Evolutionary conservation across 352 stramenopile species (phyloP).

Genomic region (Phytophthora fragariae): DNA sequence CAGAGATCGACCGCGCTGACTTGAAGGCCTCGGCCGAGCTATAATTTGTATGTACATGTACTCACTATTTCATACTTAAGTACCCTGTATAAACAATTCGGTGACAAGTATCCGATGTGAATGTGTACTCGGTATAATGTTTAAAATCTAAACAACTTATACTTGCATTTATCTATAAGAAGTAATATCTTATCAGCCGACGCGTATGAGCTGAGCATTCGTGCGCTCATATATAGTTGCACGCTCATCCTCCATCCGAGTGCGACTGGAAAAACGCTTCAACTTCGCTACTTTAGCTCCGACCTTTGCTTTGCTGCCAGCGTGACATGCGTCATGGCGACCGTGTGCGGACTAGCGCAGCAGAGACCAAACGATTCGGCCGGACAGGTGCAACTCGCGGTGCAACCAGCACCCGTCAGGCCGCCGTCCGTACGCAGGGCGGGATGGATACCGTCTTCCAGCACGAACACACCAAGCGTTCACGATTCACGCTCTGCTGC

Average conservation of each 20-base stretch:
- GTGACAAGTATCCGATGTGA: too few species aligned
- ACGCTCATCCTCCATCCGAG: neutral
- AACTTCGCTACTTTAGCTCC: neutral
- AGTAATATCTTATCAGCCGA: too few species aligned
- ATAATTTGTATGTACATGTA: too few species aligned
- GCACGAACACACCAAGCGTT: neutral
- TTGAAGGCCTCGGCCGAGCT: conserved; percentile 6
- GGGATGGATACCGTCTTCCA: neutral
- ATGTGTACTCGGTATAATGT: too few species aligned
- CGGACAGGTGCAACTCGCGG: conserved; percentile 17
- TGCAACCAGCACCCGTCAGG: conserved; percentile 27
- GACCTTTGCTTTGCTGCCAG: conserved; percentile 13
- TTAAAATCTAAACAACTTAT: too few species aligned
- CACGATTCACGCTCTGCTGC: neutral
- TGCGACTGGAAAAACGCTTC: conserved; percentile 25
- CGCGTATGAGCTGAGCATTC: too few species aligned
- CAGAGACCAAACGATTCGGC: conserved; percentile 11
- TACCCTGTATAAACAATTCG: neutral
- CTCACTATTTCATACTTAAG: neutral
- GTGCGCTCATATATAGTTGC: neutral
- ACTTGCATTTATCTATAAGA: too few species aligned
- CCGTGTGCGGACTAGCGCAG: neutral
- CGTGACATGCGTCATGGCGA: neutral
- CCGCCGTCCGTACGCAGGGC: conserved; percentile 9
- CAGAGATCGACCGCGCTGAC: conserved; percentile 20